Evolutionary conservation across 805 yeast genomes (phyloP), one percentile per base, ranked within the genome.

Genomic region (Starmerella floris): DNA sequence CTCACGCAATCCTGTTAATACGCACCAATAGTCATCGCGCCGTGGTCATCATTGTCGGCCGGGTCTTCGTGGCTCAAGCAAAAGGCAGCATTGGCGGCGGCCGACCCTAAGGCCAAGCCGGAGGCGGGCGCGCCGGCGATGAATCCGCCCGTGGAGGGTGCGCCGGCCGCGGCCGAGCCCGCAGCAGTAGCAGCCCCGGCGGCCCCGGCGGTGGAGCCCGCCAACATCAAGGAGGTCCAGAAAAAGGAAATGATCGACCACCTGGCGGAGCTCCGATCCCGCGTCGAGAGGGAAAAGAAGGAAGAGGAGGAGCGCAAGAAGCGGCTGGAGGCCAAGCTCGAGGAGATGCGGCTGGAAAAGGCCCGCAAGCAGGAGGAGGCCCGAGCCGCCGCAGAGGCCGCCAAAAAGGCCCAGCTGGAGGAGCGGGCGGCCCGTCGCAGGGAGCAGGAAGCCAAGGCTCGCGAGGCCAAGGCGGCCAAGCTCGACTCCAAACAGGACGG

Each of bases 191-290:
- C 17, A 5, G 26, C 31, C 16, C 28, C 32, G 26, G 28, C 31
- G 5, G 35, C 25, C 17, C 28, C n/a, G 17, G 6, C 32, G 32
- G 21, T 6, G 31, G 36, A 19, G 26, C 30, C 16, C 30, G 15
- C 21, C 30, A 15, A 20, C 21, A n/a, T 38, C 23, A 23, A 30
- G n/a, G 37, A 19, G 13, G 42, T 16, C 8, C 42, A 64, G 49
- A 54, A 59, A 38, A 56, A 54, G 35, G 44, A 48, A 21, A 63
- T 64, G 68, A 45, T 49, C 21, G 47, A 46, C 21, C 54, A 61
- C 5, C 46, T 58, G 9, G 64, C 59, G 38, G 53, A 51, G 32
- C 48, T 54, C 6, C 53, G 45, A 30, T 46, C 44, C 25, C 43
- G 51, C 31, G 41, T 41, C 15, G 51, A 46, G 26, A 38, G 42